A percentile compares a stretch with the other conserved stretches of the same genome.
phyloP scores from a whole-genome alignment of 1,284 basidiomycete species.

The Pseudozyma tsukubaensis region DNA sequence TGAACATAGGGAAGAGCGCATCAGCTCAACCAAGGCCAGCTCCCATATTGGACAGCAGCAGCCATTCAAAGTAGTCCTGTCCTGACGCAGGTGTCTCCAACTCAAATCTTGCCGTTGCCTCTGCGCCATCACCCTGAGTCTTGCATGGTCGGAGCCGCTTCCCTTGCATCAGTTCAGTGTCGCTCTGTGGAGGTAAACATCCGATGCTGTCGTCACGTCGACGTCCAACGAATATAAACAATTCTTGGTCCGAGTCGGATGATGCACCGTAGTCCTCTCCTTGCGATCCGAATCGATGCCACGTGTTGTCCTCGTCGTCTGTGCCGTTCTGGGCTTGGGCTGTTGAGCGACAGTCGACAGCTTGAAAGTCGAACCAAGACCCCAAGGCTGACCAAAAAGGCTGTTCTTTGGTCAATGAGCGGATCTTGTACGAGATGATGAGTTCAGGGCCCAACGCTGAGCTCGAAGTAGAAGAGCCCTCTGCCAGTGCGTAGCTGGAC shows the following conservation, averaged over 20 bases:
- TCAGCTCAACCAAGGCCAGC: conserved; percentile 25
- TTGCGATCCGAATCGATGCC: conserved; percentile 39
- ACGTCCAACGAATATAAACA: conserved; percentile 57
- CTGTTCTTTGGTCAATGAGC: conserved; percentile 80
- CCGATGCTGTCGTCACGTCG: conserved; percentile 43
- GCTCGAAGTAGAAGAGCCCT: background rate
- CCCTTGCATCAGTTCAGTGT: conserved; percentile 55
- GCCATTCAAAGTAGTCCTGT: conserved; percentile 57
- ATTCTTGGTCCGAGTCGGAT: conserved; percentile 44
- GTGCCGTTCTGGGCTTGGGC: background rate
- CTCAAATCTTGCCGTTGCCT: conserved; percentile 1
- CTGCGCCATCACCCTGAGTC: conserved; percentile 4
- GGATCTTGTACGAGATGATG: conserved; percentile 75
- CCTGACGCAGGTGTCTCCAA: conserved; percentile 24
- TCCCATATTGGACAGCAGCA: conserved; percentile 49
- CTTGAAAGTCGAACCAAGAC: conserved; percentile 80
- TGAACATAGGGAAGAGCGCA: background rate
- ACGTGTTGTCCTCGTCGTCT: background rate
- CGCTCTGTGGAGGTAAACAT: conserved; percentile 42
- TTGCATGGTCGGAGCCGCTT: conserved; percentile 34
- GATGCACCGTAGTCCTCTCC: conserved; percentile 29
- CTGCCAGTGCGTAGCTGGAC: conserved; percentile 17
- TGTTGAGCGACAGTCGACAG: conserved; percentile 70
- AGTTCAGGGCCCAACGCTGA: conserved; percentile 37
- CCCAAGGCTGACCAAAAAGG: conserved; percentile 85